Evolutionary conservation across 352 stramenopile genomes (phyloP).

Genomic region (Peronospora destructor): DNA sequence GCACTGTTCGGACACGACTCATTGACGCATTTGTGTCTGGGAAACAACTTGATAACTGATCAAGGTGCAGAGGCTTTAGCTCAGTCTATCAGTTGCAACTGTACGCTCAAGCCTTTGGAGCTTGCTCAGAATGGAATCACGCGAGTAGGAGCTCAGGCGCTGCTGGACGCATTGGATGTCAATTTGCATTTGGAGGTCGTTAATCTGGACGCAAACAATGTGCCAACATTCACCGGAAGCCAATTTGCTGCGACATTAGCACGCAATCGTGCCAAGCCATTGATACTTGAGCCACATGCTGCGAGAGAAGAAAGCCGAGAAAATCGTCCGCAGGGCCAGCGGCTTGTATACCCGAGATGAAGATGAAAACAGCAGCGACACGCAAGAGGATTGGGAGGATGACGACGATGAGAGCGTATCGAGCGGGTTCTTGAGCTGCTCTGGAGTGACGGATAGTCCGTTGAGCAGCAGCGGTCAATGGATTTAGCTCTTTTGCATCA

Average conservation of each 20-base stretch:
- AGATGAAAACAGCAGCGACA: slow-evolving; percentile 15
- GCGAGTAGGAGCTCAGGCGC: slow-evolving; percentile 31
- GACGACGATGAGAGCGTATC: slow-evolving; percentile 31
- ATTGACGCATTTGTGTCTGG: slow-evolving; percentile 45
- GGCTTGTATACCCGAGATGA: slow-evolving; percentile 16
- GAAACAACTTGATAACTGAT: slow-evolving; percentile 60
- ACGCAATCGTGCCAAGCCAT: slow-evolving; percentile 43
- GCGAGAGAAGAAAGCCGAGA: slow-evolving; percentile 40
- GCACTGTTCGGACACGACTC: slow-evolving; percentile 70
- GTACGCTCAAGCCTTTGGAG: slow-evolving; percentile 49
- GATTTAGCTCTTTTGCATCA: slow-evolving; percentile 17
- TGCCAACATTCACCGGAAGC: slow-evolving; percentile 34
- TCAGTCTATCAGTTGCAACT: slow-evolving; percentile 57
- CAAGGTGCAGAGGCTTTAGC: slow-evolving; percentile 40
- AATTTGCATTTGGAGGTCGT: slow-evolving; percentile 60
- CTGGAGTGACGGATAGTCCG: slow-evolving; percentile 25
- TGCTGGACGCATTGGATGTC: slow-evolving; percentile 57
- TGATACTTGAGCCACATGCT: slow-evolving; percentile 35
- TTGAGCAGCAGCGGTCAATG: slow-evolving; percentile 40
- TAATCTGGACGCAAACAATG: slow-evolving; percentile 48
- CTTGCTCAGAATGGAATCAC: slow-evolving; percentile 59
- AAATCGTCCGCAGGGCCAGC: slow-evolving; percentile 29
- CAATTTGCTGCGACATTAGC: slow-evolving; percentile 46
- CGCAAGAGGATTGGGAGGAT: slow-evolving; percentile 18
- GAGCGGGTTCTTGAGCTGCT: slow-evolving; percentile 63